Evolutionary conservation across 352 stramenopile species (phyloP), one percentile per base, ranked within the genome.

Genomic region (Pythium myriotylum): DNA sequence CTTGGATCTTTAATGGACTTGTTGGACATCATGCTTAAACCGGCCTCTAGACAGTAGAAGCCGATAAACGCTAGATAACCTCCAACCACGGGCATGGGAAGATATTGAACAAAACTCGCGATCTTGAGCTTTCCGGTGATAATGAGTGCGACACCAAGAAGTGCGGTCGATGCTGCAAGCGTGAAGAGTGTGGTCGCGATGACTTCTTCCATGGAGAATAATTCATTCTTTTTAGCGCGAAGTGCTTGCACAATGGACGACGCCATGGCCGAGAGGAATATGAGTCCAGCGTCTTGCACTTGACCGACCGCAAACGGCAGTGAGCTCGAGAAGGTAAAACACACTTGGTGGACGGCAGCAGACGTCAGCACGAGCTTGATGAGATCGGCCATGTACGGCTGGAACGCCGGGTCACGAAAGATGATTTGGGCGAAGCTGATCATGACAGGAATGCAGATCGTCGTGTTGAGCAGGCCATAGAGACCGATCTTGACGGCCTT

Each of bases 1-100:
- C 56, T 51, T 1, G 91, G 78, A 24, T 89, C 81, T 60, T 97
- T 97, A 54, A 98, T 96, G 23, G 85, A 87, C 60, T 92, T 81
- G 27, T 77, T 89, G 32, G 96, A 97, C 86, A 95, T 95, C 75
- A 91, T 93, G 8, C 81, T 90, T 22, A 95, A 57, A 8, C 84
- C 86, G 2, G 86, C 86, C 53, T 95, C 80, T 33, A 95, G 70
- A n/a, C 84, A 87, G 65, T 93, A 95, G 66, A 95, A 93, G 6
- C 97, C 97, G 61, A 99, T 98, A 65, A 97, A 98, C 14, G 96
- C 97, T 26, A 99, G 75, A 81, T 99, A 99, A 24, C 97, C 97
- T 26, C 96, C 97, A 19, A 99, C 86, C 16, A 99, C 97, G 29
- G 91, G 95, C 70, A 98, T 98, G 2, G 97, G 97, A 33, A 99